A percentile compares a stretch with the other conserved stretches of the same genome.
phyloP scores from a whole-genome alignment of 2,329 filamentous ascomycete genomes.

The Hymenoscyphus salicellus region DNA sequence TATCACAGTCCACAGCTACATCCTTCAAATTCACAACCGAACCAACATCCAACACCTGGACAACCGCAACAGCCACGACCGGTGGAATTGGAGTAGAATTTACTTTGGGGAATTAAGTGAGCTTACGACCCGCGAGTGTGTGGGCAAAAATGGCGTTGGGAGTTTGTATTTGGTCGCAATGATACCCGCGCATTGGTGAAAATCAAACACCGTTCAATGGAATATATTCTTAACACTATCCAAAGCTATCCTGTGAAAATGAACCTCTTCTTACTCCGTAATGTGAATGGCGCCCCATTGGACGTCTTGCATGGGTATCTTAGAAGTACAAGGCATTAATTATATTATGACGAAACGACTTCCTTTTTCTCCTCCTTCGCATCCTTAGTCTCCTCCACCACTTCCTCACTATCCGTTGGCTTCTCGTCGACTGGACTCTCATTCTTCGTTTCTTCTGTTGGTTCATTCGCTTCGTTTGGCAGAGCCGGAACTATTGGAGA shows the following conservation, averaged over 20 bases:
- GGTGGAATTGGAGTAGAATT: constrained; percentile 6
- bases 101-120: not conserved
- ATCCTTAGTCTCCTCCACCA: not conserved
- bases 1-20: not conserved
- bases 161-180: not conserved
- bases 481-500: constrained; percentile 5
- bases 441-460: not conserved
- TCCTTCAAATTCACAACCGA: not conserved
- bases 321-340: constrained; percentile 16
- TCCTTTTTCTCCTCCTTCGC: constrained; percentile 12
- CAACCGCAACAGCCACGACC: not conserved
- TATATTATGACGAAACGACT: not conserved
- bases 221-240: constrained; percentile 5
- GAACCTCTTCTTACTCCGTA: not conserved
- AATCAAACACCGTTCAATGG: not conserved
- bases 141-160: not conserved
- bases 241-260: constrained; percentile 4
- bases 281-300: not conserved
- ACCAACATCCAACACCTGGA: not conserved
- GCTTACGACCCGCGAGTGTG: not conserved
- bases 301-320: constrained; percentile 18
- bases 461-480: not conserved
- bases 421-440: not conserved
- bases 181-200: not conserved
- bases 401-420: not conserved